These are phyloP conservation scores for Phytophthora nicotianae DNA, from an alignment of 352 stramenopile genomes.

Conservation along the genomic window DNA sequence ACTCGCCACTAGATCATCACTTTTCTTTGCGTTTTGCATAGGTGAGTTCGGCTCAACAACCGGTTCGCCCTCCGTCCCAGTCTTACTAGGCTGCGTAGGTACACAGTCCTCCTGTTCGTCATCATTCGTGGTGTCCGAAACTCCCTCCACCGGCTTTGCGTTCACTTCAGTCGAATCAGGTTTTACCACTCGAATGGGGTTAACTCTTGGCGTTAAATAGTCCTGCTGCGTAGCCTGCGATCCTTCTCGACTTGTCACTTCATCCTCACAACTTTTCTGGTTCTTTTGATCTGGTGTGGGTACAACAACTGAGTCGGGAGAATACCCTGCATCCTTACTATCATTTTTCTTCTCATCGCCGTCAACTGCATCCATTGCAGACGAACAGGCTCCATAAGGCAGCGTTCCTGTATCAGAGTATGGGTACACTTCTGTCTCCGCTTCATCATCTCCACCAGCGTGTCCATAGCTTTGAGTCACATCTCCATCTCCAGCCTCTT, in stretches of 20 bases:
- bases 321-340: neutral
- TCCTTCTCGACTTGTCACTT: conserved; percentile 29
- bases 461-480: conserved; percentile 16
- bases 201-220: conserved; percentile 36
- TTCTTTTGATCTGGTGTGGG: conserved; percentile 5
- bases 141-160: neutral
- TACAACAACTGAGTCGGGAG: neutral
- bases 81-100: conserved; percentile 50
- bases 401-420: conserved; percentile 32
- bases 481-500: conserved; percentile 34
- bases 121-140: conserved; percentile 8
- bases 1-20: conserved; percentile 22
- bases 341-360: conserved; percentile 10
- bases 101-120: conserved; percentile 51
- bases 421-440: conserved; percentile 24
- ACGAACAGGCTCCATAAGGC: conserved; percentile 22
- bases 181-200: conserved; percentile 8
- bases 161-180: neutral
- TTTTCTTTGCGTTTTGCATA: conserved; percentile 34
- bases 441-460: conserved; percentile 14
- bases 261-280: conserved; percentile 20
- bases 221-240: conserved; percentile 32
- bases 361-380: conserved; percentile 11
- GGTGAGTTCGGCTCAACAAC: conserved; percentile 13
- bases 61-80: conserved; percentile 12